Evolutionary conservation across 1,139 yeast species (phyloP).

Genomic region (Pichia norvegensis): DNA sequence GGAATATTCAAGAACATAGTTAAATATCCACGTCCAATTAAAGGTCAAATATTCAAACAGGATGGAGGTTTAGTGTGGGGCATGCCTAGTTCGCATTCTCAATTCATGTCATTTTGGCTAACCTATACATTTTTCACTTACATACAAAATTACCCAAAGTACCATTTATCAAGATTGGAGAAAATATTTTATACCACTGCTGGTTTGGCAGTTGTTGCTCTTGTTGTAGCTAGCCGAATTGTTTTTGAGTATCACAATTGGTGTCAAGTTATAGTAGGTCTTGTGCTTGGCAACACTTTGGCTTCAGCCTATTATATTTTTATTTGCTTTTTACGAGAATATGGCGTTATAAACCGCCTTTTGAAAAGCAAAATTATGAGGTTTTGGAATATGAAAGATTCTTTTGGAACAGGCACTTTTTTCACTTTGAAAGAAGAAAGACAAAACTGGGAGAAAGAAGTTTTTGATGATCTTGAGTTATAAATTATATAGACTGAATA

Average conservation of each 20-base stretch:
- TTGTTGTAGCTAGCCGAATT: constrained; percentile 69
- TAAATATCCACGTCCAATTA: constrained; percentile 68
- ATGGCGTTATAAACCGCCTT: constrained; percentile 55
- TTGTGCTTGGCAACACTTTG: constrained; percentile 48
- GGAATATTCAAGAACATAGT: constrained; percentile 56
- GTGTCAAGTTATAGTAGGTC: constrained; percentile 70
- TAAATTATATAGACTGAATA: constrained; percentile 4
- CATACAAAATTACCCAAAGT: constrained; percentile 30
- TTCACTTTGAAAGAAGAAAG: constrained; percentile 20
- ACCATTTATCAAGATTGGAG: background rate
- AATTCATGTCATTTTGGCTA: constrained; percentile 83
- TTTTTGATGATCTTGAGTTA: background rate
- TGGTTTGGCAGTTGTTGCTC: constrained; percentile 6
- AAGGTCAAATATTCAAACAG: constrained; percentile 35
- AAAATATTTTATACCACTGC: constrained; percentile 11
- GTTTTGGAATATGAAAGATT: constrained; percentile 48
- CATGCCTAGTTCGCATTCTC: constrained; percentile 97
- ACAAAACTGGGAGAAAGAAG: constrained; percentile 18
- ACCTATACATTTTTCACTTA: constrained; percentile 52
- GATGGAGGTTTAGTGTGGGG: constrained; percentile 45
- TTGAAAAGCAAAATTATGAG: constrained; percentile 41
- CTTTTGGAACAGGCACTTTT: constrained; percentile 17
- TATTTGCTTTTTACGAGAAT: constrained; percentile 46
- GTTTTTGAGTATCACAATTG: constrained; percentile 70
- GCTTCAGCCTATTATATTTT: constrained; percentile 54